Base-by-base conservation (phyloP, 768 basidiomycete genomes). In the Xerocomus potaroensis region DNA sequence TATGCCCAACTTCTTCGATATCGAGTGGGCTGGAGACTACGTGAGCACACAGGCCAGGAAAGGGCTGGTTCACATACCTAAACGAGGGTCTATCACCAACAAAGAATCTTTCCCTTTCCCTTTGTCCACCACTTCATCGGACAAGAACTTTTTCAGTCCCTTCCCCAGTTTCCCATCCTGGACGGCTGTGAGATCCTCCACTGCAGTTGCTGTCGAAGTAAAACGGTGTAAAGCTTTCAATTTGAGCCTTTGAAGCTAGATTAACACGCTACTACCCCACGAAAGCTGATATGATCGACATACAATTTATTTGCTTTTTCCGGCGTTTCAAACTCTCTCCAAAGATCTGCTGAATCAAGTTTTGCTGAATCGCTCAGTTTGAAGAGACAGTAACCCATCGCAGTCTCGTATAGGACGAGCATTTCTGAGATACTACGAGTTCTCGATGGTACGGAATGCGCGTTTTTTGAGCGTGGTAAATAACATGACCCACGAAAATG, bases 381-480 rank as follows among this genome's bases (percentile, higher is more conserved):
- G 84, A 99, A 97, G 44, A 99, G 86, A 75, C 91, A 93, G 76
- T 92, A 97, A 69, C 95, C 92, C 69, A 95, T 81, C 32, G 92
- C 81, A 2, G 92, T 93, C 74, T 98, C 96, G 73, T 93, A 92
- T 54, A 99, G 77, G 36, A 98, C 94, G 69, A 97, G 80, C 93
- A 98, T 98, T 50, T 60, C n/a, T 66, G 60, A 43, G 44, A 29
- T 50, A 41, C 24, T 24, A 37, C 32, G 22, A 29, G 41, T 16
- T 15, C 35, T 47, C 34, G 45, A 45, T 27, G 26, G n/a, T 36
- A 36, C 21, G 21, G 24, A 29, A 43, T 31, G 16, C 39, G 53
- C 47, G 48, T 61, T 66, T 65, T 65, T 67, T 44, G 51, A 65
- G 56, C 64, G 64, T 65, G 64, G 64, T 58, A 65, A 65, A 33